phyloP scores from a whole-genome alignment of 345 rosid species.

The Citrus glauca region DNA sequence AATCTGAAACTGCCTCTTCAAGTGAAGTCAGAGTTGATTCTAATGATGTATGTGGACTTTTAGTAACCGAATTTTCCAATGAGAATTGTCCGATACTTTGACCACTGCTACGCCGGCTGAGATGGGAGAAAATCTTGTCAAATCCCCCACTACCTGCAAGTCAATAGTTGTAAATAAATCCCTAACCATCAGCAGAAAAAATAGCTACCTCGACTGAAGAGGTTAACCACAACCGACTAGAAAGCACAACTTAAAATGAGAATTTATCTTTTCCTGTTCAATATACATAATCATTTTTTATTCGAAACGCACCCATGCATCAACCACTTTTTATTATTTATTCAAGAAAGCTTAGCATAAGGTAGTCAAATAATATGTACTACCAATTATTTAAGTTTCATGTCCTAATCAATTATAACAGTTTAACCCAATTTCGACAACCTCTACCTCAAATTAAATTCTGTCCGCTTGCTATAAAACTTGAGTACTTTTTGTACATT shows the following conservation, averaged over 20 bases:
- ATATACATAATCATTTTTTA: background rate
- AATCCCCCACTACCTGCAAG: slow-evolving; percentile 81
- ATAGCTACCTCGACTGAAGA: background rate
- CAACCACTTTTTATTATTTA: background rate
- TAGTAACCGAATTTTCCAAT: slow-evolving; percentile 25
- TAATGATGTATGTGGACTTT: slow-evolving; percentile 15
- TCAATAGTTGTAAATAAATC: background rate
- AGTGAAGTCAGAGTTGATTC: slow-evolving; percentile 65
- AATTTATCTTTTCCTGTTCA: background rate
- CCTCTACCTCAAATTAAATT: background rate
- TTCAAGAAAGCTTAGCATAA: background rate
- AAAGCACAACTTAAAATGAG: background rate
- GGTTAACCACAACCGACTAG: background rate
- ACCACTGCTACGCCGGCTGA: slow-evolving; percentile 40
- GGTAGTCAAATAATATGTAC: background rate
- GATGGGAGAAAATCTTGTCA: slow-evolving; percentile 65
- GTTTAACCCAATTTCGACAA: background rate
- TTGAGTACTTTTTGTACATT: background rate
- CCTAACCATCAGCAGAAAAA: background rate
- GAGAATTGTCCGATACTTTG: slow-evolving; percentile 34
- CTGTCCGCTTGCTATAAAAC: background rate
- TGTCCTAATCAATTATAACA: background rate
- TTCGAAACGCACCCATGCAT: background rate
- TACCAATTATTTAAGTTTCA: background rate
- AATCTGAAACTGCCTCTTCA: slow-evolving; percentile 64